Base-by-base conservation (phyloP, 2,329 filamentous ascomycete species). In the Botrytis sinoallii region DNA sequence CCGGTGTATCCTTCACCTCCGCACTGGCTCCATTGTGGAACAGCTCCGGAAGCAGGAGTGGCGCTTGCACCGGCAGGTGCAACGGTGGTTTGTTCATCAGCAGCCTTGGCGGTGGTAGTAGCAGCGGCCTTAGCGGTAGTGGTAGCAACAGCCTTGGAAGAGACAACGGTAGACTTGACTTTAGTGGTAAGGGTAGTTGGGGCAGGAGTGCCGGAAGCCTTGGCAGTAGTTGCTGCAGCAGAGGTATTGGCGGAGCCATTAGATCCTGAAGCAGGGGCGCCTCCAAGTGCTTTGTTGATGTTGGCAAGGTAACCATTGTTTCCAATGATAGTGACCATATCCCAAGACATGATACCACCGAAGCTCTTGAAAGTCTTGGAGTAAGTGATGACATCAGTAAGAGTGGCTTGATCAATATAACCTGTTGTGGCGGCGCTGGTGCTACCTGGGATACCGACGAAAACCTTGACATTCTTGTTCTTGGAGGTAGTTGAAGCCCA, bases 321-420 rank as follows among this genome's bases (percentile, higher is more conserved):
- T 20, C 44, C 72, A 20, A 70, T 88, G 6, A 87, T 84, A 83
- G 90, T 88, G n/a, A 84, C 87, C 82, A 87, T 87, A 80, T 91
- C 90, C 90, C 89, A 91, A 83, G 90, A 84, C 89, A 91, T 91
- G 46, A 89, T 85, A 57, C 90, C 90, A 29, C 89, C 90, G 77
- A 91, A 91, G 80, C 86, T 90, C 20, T 82, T 80, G 78, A 86
- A 91, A 70, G 82, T 79, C 81, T 85, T 85, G 67, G 82, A 84
- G 79, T 87, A 90, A 57, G 83, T 73, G 75, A 91, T 85, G 57
- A 89, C 84, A 10, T 83, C 80, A 40, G 79, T 80, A 60, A 91
- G 83, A 46, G 84, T 80, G 40, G 77, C 77, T 8, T 85, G 84
- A 16, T 81, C 78, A n/a, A 86, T 78, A 79, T 91, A 92, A 48